Evolutionary conservation across 345 rosid genomes (phyloP), one percentile per base, ranked within the genome.

Genomic region (Citrus australasica): DNA sequence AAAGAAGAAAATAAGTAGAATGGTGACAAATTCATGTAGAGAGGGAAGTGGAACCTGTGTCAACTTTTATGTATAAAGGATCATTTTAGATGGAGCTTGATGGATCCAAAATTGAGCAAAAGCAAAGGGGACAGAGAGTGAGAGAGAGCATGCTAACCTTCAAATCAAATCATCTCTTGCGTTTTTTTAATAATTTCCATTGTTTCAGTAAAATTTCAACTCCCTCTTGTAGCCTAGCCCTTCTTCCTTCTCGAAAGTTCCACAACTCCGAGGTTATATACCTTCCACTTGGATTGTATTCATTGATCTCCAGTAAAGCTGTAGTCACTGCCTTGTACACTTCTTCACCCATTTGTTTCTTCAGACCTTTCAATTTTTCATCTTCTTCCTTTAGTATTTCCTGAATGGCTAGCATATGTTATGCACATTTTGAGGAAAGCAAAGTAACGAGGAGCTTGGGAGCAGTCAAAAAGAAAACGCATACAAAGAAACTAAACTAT

Each of bases 251-350:
- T 67, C 42, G 73, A 71, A 88, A 89, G 84, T 91, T 91, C 98
- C 99, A 96, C 77, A 94, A 65, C 85, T 96, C 97, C 1, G 91
- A 88, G 79, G 79, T 87, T 63, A 92, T 81, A 73, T 91, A 95
- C 78, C 95, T 90, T 73, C 98, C 99, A 78, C 99, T 95, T 1
- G 99, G 96, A 75, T 95, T 95, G 87, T 89, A 90, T 72, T 95
- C 98, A 62, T 93, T 92, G 78, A 95, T 87, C 83, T 95, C 93
- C 82, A 61, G 83, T 82, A 93, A 82, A 62, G 99, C 89, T 42
- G 86, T 78, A 32, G 85, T 76, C 61, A 95, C 98, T 16, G 94
- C 88, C 63, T 83, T 81, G 81, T 82, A 90, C 27, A 82, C 94
- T 71, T 86, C 90, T 13, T 83, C 81, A 38, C 96, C 97, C 75